Percentiles rank a stretch among this genome's conserved stretches.
Conservation (phyloP, 148 eudicot genomes). For the Fagopyrum esculentum region DNA sequence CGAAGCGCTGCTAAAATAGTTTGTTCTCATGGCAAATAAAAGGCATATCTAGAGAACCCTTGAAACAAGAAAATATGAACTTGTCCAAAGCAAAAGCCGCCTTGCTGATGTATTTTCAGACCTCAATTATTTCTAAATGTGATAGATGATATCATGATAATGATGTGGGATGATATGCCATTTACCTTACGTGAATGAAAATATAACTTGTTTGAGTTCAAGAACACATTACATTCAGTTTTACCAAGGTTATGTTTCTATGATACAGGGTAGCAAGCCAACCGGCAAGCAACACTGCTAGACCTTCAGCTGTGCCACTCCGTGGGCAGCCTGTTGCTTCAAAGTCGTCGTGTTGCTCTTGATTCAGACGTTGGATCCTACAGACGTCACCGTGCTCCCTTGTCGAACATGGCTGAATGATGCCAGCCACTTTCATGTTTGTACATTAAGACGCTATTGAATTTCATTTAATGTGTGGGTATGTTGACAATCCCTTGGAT, state of each 20-base stretch:
- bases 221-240: neutral
- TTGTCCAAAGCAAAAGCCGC: neutral
- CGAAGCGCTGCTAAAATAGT: neutral
- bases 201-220: neutral
- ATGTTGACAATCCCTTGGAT: constrained; percentile 8
- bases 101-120: too few relatives aligned
- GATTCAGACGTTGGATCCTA: constrained; percentile 8
- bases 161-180: neutral
- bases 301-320: constrained; percentile 64
- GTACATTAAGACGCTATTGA: constrained; percentile 12
- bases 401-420: constrained; percentile 1
- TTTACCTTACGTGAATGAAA: neutral
- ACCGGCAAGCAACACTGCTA: constrained; percentile 43
- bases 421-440: constrained; percentile 11
- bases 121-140: too few relatives aligned
- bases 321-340: constrained; percentile 71
- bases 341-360: constrained; percentile 62
- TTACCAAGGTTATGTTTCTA: neutral
- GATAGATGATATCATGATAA: too few relatives aligned
- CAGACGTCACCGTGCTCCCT: neutral
- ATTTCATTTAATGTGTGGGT: constrained; percentile 8
- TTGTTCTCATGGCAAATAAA: neutral
- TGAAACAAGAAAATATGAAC: neutral
- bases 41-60: neutral
- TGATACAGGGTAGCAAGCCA: constrained; percentile 60